Evolutionary conservation across 1,139 yeast genomes (phyloP).

Genomic region (Meyerozyma elateridarum): DNA sequence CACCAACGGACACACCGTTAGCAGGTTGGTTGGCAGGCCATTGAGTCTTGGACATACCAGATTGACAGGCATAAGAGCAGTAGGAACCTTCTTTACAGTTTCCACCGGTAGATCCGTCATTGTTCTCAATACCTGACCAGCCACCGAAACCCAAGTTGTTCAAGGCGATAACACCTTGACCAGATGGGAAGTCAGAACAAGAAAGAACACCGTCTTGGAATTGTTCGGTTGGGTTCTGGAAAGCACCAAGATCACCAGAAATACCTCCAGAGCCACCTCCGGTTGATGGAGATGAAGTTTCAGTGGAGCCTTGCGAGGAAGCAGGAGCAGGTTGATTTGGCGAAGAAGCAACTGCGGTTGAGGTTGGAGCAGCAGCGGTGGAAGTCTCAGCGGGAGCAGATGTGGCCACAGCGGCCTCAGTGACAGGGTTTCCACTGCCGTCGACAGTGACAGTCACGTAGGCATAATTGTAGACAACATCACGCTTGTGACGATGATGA

Average conservation of each 20-base stretch:
- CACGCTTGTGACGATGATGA: slow-evolving; percentile 74
- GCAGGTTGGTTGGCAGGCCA: slow-evolving; percentile 88
- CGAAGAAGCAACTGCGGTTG: slow-evolving; percentile 14
- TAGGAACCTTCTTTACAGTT: slow-evolving; percentile 79
- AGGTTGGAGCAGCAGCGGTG: slow-evolving; percentile 10
- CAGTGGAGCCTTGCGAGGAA: slow-evolving; percentile 13
- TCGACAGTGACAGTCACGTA: slow-evolving; percentile 76
- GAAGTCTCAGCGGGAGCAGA: slow-evolving; percentile 10
- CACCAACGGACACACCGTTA: slow-evolving; percentile 88
- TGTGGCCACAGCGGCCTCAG: slow-evolving; percentile 29
- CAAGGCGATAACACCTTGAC: slow-evolving; percentile 83
- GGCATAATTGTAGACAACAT: slow-evolving; percentile 76
- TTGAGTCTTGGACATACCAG: slow-evolving; percentile 97
- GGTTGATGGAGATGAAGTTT: slow-evolving; percentile 17
- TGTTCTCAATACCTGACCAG: slow-evolving; percentile 75
- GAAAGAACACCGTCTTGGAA: slow-evolving; percentile 78
- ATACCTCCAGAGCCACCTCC: slow-evolving; percentile 34
- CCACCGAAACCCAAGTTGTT: slow-evolving; percentile 85
- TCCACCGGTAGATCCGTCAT: slow-evolving; percentile 60
- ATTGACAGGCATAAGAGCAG: slow-evolving; percentile 95
- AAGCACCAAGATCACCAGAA: slow-evolving; percentile 54
- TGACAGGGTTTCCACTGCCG: slow-evolving; percentile 51
- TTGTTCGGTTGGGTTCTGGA: slow-evolving; percentile 45
- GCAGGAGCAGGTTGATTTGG: slow-evolving; percentile 13
- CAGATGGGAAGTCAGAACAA: slow-evolving; percentile 81